Evolutionary conservation across 345 rosid genomes (phyloP).

Genomic region (Xanthoceras sorbifolium): DNA sequence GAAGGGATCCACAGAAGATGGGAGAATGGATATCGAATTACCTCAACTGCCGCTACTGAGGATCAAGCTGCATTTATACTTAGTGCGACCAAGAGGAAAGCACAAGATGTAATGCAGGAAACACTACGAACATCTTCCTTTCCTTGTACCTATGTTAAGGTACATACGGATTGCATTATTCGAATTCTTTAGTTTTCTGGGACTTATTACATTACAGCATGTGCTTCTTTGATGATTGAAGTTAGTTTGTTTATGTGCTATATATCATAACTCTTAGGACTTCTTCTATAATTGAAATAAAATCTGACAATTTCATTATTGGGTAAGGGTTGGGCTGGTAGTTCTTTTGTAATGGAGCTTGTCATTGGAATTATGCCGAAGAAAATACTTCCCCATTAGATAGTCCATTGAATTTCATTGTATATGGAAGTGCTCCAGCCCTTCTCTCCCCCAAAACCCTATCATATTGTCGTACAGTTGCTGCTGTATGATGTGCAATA

Average conservation of each 20-base stretch:
- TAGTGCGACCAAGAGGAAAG: slow-evolving; percentile 41
- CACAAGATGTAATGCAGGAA: slow-evolving; percentile 53
- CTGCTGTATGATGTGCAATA: neutral
- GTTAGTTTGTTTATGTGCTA: neutral
- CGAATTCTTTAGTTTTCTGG: neutral
- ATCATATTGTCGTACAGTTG: neutral
- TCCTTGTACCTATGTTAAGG: slow-evolving; percentile 61
- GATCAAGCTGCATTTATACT: slow-evolving; percentile 60
- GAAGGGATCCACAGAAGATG: slow-evolving; percentile 63
- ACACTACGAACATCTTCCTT: slow-evolving; percentile 54
- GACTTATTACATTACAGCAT: neutral
- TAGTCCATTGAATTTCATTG: neutral
- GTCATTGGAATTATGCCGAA: neutral
- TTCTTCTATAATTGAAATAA: neutral
- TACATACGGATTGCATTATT: slow-evolving; percentile 20
- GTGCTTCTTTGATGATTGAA: neutral
- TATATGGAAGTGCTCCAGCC: neutral
- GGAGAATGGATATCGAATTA: slow-evolving; percentile 56
- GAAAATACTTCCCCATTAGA: neutral
- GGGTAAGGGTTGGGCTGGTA: neutral
- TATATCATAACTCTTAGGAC: neutral
- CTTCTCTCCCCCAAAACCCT: neutral
- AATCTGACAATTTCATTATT: neutral
- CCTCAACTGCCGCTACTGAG: slow-evolving; percentile 53
- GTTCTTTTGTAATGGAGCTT: neutral